Evolutionary conservation across 371 early-diverging fungal species (phyloP), one percentile per base, ranked within the genome.

Genomic region (Chytridiales sp.): DNA sequence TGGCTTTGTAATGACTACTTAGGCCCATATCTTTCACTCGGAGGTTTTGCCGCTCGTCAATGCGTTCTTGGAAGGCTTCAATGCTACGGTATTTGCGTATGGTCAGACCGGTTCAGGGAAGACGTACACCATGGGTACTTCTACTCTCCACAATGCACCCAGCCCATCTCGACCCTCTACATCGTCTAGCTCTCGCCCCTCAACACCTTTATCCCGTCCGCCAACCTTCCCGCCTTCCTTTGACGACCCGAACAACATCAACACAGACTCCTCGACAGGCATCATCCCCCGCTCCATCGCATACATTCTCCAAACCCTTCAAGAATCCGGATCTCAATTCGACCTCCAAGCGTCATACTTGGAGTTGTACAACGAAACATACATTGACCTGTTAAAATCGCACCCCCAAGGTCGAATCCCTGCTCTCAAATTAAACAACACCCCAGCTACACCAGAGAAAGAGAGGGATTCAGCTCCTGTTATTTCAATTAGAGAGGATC

Each of bases 201-300:
- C 51, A 3, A 13, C 9, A n/a, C 24, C 51, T 22, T 22, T 13
- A 22, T 11, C 32, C 32, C 36, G 51, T 51, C 19, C 32, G 51
- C 4, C 5, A 48, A 9, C 30, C 4, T 6, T 15, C 31, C 9
- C 30, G 11, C 31, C 30, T 26, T 29, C 30, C 19, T 26, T 48
- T 48, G 21, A 6, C 6, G 6, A 6, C 9, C 13, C 44, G 9
- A 11, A 6, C 13, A 44, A 44, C 6, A 6, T 21, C 6, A 27
- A 21, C 9, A 48, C 8, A 4, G 29, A 29, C 21, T 22, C 21
- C 41, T 22, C 8, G 36, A 41, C 39, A 69, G 94, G 94, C 46
- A 87, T 94, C 60, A 86, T 95, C 43, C 91, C 94, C 27, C 80
- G 93, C 32, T 88, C 93, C 29, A 85, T 92, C 78, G 56, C 75